These are phyloP conservation scores for Clavariopsis aquatica DNA, from an alignment of 495 filamentous ascomycete species.

Conservation along the genomic window DNA sequence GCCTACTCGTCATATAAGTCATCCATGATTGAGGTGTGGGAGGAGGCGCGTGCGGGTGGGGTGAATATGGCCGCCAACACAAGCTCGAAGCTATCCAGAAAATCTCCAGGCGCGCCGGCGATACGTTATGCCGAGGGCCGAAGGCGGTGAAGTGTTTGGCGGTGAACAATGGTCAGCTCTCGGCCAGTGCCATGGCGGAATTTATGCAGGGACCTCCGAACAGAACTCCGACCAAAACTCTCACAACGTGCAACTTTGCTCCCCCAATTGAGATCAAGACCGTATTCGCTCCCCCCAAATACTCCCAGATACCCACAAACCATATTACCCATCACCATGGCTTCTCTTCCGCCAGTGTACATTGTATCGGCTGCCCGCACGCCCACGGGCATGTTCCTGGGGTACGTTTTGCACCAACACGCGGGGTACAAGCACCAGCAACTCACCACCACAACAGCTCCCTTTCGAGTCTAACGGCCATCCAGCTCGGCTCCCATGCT, in stretches of 20 bases:
- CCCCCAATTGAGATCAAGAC: background rate
- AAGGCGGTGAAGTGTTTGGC: slow-evolving; percentile 3
- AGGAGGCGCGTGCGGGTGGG: background rate
- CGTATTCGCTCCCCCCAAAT: background rate
- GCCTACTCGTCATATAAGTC: slow-evolving; percentile 49
- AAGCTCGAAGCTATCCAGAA: slow-evolving; percentile 31
- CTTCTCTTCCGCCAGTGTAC: slow-evolving; percentile 79
- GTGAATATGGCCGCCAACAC: slow-evolving; percentile 1
- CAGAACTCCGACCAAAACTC: background rate
- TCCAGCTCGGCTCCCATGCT: slow-evolving; percentile 83
- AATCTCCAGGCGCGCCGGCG: slow-evolving; percentile 4
- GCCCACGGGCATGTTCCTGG: slow-evolving; percentile 88
- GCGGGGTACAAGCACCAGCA: slow-evolving; percentile 16
- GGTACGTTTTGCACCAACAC: slow-evolving; percentile 56
- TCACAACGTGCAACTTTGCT: background rate
- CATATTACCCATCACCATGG: slow-evolving; percentile 47
- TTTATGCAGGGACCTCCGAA: background rate
- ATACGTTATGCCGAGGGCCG: background rate
- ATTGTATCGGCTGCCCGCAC: slow-evolving; percentile 91
- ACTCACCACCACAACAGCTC: slow-evolving; percentile 56
- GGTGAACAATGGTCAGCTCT: background rate
- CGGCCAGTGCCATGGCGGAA: background rate
- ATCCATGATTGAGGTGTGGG: slow-evolving; percentile 41
- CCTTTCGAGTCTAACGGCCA: slow-evolving; percentile 80
- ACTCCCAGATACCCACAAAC: background rate